Evolutionary conservation across 2,329 filamentous ascomycete species (phyloP).

Genomic region (Chaetomiaceae sp.): DNA sequence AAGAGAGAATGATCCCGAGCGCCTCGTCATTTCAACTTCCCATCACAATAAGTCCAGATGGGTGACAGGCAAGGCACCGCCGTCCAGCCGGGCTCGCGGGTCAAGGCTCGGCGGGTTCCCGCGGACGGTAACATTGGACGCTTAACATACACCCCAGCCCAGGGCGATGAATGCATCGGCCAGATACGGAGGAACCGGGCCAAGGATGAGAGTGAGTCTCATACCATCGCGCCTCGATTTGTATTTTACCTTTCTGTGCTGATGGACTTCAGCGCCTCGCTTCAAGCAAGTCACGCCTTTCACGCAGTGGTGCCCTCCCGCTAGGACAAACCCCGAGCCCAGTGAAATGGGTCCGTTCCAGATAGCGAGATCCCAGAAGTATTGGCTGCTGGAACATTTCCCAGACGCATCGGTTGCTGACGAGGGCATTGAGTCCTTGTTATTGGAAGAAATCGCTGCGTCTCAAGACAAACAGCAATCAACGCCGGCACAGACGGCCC

Average conservation of each 20-base stretch:
- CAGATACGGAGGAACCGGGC: conserved; percentile 36
- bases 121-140: conserved; percentile 24
- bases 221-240: not conserved
- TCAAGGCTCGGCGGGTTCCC: conserved; percentile 13
- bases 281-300: conserved; percentile 30
- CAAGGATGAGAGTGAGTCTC: conserved; percentile 27
- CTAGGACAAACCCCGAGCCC: conserved; percentile 7
- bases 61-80: conserved; percentile 20
- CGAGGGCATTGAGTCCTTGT: conserved; percentile 29
- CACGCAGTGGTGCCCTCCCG: conserved; percentile 28
- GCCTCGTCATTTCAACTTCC: not conserved
- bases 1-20: conserved; percentile 19
- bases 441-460: conserved; percentile 37
- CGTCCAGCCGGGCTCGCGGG: conserved; percentile 9
- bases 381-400: conserved; percentile 49
- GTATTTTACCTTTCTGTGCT: not conserved
- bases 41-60: conserved; percentile 22
- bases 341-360: conserved; percentile 14
- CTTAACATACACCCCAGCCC: conserved; percentile 24
- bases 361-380: conserved; percentile 37
- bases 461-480: conserved; percentile 13
- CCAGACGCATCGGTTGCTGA: conserved; percentile 47
- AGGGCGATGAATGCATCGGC: conserved; percentile 20
- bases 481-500: conserved; percentile 3
- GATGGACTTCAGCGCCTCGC: conserved; percentile 22